These are phyloP conservation scores for Durio zibethinus DNA, from an alignment of 345 rosid species.

Conservation along the genomic window DNA sequence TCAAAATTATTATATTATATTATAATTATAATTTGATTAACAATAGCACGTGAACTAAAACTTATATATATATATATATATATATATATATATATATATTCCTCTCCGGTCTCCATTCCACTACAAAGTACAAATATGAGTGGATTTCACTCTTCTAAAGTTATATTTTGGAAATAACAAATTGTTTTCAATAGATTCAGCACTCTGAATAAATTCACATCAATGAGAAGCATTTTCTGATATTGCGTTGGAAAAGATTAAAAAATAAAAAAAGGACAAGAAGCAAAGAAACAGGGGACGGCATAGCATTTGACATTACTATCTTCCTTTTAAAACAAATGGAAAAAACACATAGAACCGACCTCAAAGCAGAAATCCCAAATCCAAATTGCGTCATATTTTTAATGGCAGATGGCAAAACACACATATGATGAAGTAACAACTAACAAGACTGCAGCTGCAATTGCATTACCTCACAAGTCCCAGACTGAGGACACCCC, in stretches of 20 bases:
- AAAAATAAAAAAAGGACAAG: too few species aligned
- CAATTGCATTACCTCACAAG: slow-evolving; percentile 48
- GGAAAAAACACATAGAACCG: not conserved
- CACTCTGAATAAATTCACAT: not conserved
- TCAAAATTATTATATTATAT: too few species aligned
- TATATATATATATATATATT: too few species aligned
- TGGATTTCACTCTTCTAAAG: too few species aligned
- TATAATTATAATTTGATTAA: too few species aligned
- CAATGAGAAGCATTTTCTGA: not conserved
- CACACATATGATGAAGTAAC: not conserved
- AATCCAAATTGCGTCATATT: not conserved
- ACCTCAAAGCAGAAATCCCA: not conserved
- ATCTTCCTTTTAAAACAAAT: not conserved
- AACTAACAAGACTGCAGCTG: not conserved
- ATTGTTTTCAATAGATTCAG: too few species aligned
- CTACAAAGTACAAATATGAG: too few species aligned
- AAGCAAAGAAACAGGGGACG: not conserved
- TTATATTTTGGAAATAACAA: too few species aligned
- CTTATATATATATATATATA: too few species aligned
- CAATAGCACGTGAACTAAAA: too few species aligned
- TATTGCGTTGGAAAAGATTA: too few species aligned
- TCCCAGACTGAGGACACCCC: slow-evolving; percentile 81
- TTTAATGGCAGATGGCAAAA: not conserved
- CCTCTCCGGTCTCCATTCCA: too few species aligned
- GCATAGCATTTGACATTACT: not conserved